phyloP scores from a whole-genome alignment of 2,329 filamentous ascomycete genomes.

The Xylariaceae sp. region DNA sequence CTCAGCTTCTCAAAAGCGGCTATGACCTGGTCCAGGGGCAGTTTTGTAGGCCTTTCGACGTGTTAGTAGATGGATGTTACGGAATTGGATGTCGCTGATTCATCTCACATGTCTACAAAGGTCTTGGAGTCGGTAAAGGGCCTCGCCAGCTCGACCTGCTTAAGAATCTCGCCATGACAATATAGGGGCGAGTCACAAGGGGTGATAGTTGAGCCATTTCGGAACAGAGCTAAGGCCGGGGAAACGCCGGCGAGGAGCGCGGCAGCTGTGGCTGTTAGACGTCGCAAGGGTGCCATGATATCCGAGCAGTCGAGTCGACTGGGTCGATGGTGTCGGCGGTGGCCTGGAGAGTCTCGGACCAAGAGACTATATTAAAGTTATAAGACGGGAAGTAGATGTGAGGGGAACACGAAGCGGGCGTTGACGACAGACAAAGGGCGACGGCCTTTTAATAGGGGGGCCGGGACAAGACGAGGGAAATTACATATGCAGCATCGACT shows the following conservation, averaged over 20 bases:
- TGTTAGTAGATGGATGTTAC: slow-evolving; percentile 9
- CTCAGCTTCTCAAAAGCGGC: slow-evolving; percentile 54
- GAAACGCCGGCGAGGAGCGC: slow-evolving; percentile 18
- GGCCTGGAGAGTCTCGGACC: neutral
- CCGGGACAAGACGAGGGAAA: neutral
- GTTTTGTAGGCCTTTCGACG: slow-evolving; percentile 49
- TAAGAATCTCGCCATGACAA: slow-evolving; percentile 59
- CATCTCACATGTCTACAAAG: slow-evolving; percentile 60
- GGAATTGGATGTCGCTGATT: neutral
- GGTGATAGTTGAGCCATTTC: slow-evolving; percentile 54
- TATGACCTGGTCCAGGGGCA: slow-evolving; percentile 54
- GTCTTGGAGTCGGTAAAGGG: slow-evolving; percentile 66
- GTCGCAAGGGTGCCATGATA: slow-evolving; percentile 7
- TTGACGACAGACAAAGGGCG: neutral
- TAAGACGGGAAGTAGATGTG: neutral
- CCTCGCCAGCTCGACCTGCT: slow-evolving; percentile 55
- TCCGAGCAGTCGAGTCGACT: neutral
- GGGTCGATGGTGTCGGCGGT: slow-evolving; percentile 1
- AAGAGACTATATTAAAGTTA: neutral
- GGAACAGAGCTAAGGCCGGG: slow-evolving; percentile 44
- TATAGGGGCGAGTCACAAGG: slow-evolving; percentile 65
- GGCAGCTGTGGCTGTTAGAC: slow-evolving; percentile 8
- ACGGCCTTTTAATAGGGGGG: slow-evolving; percentile 1
- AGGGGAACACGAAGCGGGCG: neutral
- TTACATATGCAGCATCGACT: too few species aligned